A percentile compares a stretch with the other conserved stretches of the same genome.
phyloP scores from a whole-genome alignment of 371 early-diverging fungal genomes.

The Actinomucor elegans region DNA sequence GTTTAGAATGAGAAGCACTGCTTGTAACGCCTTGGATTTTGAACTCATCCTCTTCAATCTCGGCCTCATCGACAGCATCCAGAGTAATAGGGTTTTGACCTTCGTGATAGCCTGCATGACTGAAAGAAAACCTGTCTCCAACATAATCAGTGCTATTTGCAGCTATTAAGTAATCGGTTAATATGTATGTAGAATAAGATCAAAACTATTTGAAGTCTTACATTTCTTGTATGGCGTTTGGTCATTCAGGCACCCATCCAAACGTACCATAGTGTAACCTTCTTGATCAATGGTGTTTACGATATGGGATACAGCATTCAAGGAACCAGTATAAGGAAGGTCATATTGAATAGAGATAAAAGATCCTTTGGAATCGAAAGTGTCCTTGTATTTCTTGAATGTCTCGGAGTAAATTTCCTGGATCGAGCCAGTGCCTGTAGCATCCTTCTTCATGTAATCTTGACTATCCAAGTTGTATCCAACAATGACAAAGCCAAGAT shows the following conservation, averaged over 20 bases:
- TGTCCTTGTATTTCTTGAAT: slow-evolving; percentile 42
- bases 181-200: background rate
- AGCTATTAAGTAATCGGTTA: background rate
- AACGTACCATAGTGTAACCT: slow-evolving; percentile 59
- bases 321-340: slow-evolving; percentile 56
- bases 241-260: slow-evolving; percentile 59
- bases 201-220: slow-evolving; percentile 14
- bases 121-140: slow-evolving; percentile 47
- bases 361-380: slow-evolving; percentile 48
- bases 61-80: background rate
- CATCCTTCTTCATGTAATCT: slow-evolving; percentile 43
- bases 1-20: background rate
- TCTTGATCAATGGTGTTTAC: slow-evolving; percentile 47
- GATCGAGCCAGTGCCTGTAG: slow-evolving; percentile 37
- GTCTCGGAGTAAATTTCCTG: slow-evolving; percentile 37
- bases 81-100: slow-evolving; percentile 34
- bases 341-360: slow-evolving; percentile 58
- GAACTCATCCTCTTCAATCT: slow-evolving; percentile 2
- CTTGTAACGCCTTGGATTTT: background rate
- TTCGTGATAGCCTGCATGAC: slow-evolving; percentile 47
- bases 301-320: slow-evolving; percentile 44
- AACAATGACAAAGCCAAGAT: slow-evolving; percentile 51
- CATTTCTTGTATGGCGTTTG: slow-evolving; percentile 54
- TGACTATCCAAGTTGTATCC: slow-evolving; percentile 57
- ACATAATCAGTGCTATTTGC: slow-evolving; percentile 30